These are phyloP conservation scores for Cutaneotrichosporon cutaneum DNA, from an alignment of 1,284 basidiomycete species.

Conservation along the genomic window DNA sequence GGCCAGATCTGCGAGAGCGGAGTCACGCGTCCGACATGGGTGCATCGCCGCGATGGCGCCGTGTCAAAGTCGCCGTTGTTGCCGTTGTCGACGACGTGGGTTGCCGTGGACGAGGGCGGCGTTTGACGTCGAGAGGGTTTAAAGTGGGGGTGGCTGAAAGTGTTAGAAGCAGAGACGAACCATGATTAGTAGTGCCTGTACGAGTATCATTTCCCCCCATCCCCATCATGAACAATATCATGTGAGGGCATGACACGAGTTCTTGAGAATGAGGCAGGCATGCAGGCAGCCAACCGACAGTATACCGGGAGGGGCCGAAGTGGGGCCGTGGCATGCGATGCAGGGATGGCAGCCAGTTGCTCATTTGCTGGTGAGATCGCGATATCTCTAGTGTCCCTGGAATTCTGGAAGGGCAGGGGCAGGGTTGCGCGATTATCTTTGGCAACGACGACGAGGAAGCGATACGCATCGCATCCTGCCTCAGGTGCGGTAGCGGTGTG, in stretches of 20 bases:
- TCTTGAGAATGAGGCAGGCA: too few species aligned
- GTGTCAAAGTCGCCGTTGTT: not conserved
- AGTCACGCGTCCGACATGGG: not conserved
- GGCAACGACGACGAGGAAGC: too few species aligned
- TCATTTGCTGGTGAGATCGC: too few species aligned
- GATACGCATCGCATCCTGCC: too few species aligned
- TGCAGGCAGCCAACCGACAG: too few species aligned
- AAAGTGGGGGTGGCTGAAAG: not conserved
- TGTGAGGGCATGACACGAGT: not conserved
- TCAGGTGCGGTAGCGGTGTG: too few species aligned
- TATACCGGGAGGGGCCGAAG: too few species aligned
- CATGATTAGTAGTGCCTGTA: not conserved
- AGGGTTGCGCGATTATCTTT: too few species aligned
- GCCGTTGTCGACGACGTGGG: not conserved
- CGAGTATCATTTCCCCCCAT: not conserved
- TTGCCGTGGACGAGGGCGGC: not conserved
- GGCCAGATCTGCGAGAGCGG: conserved; percentile 1
- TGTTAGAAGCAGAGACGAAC: not conserved
- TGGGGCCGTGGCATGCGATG: too few species aligned
- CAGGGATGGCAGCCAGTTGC: too few species aligned
- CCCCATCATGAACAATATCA: not conserved
- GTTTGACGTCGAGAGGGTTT: not conserved
- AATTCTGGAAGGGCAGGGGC: too few species aligned
- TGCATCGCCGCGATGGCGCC: not conserved
- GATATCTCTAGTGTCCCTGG: too few species aligned